These are phyloP conservation scores for Globisporangium parvum DNA, from an alignment of 352 stramenopile species.

Conservation along the genomic window DNA sequence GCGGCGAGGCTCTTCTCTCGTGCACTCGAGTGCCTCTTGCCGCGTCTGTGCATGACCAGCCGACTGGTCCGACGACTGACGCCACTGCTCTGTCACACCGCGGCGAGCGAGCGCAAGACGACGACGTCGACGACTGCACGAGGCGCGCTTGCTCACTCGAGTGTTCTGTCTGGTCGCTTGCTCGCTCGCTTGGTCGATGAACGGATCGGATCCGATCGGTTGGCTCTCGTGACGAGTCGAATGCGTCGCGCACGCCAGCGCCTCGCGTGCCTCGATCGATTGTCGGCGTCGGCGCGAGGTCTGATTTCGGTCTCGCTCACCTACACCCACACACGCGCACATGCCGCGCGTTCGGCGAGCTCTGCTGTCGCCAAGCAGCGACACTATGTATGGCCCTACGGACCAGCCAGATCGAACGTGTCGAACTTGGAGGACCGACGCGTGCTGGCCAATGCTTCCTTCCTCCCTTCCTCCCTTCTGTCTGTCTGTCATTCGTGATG, in stretches of 20 bases:
- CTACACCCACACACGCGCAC: too few species aligned
- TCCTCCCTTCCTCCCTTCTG: too few species aligned
- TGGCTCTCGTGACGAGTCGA: conserved; percentile 8
- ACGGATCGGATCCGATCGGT: neutral
- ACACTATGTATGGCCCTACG: too few species aligned
- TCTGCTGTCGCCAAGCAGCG: neutral
- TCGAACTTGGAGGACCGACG: neutral
- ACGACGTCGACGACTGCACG: too few species aligned
- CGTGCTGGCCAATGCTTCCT: neutral
- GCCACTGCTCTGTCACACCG: conserved; percentile 8
- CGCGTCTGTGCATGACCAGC: neutral
- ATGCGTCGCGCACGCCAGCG: conserved; percentile 1
- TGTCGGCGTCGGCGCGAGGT: neutral
- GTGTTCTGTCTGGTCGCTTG: too few species aligned
- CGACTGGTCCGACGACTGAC: conserved; percentile 5
- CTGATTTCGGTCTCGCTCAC: neutral
- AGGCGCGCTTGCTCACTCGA: too few species aligned
- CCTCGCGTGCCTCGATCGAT: neutral
- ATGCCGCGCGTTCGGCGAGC: neutral
- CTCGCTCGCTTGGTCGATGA: too few species aligned
- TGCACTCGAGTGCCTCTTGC: neutral
- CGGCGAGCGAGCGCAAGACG: neutral
- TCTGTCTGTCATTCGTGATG: too few species aligned
- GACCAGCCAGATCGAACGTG: neutral
- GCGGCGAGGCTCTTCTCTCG: neutral